phyloP scores from a whole-genome alignment of 192 early-diverging fungal genomes.

The Allomyces arbusculus region DNA sequence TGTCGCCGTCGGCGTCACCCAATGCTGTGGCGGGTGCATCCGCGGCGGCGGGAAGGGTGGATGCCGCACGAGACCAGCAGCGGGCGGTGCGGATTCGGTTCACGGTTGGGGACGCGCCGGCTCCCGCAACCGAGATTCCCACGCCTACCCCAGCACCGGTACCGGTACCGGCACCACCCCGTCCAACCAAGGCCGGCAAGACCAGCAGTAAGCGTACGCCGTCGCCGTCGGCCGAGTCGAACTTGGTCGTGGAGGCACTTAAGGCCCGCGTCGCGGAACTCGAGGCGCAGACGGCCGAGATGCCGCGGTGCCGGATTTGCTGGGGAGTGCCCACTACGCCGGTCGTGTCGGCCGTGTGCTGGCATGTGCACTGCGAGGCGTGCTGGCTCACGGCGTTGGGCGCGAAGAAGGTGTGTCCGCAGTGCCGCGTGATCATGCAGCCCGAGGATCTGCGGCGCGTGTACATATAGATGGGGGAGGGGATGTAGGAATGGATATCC shows the following conservation, averaged over 20 bases:
- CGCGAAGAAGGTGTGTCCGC: slow-evolving; percentile 74
- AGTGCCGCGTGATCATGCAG: slow-evolving; percentile 68
- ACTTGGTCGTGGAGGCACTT: slow-evolving; percentile 56
- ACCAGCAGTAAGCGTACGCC: slow-evolving; percentile 13
- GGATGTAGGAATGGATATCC: too few species aligned
- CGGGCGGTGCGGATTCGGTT: slow-evolving; percentile 7
- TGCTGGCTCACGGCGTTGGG: slow-evolving; percentile 75
- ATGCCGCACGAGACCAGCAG: too few species aligned
- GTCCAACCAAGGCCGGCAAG: slow-evolving; percentile 5
- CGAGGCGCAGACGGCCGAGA: slow-evolving; percentile 20
- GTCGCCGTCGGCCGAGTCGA: too few species aligned
- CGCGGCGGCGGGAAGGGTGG: too few species aligned
- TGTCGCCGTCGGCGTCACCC: slow-evolving; percentile 6
- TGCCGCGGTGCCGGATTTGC: slow-evolving; percentile 58
- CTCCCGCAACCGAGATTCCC: slow-evolving; percentile 1
- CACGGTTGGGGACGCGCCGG: neutral
- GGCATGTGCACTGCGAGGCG: slow-evolving; percentile 79
- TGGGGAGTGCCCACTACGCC: slow-evolving; percentile 51
- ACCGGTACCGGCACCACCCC: neutral
- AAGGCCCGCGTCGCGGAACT: slow-evolving; percentile 46
- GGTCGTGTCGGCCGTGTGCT: slow-evolving; percentile 57
- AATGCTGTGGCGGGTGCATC: too few species aligned
- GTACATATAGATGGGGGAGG: slow-evolving; percentile 36
- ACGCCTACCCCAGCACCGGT: too few species aligned
- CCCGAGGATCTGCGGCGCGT: slow-evolving; percentile 60